Conservation (phyloP, 176 grass and related monocot species). For the sorghum (Sorghum bicolor) region Sorghum_bicolor_NCBIv3 NC_012875.2:39649001-39649500, state of each 20-base stretch:
- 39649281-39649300: conserved; percentile 70
- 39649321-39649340: conserved; percentile 94
- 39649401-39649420: neutral
- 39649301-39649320: conserved; percentile 47
- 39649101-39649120: too few species aligned
- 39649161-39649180: neutral
- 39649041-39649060: too few species aligned
- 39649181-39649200: conserved; percentile 46
- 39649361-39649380: too few species aligned
- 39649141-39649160: too few species aligned
- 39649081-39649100: too few species aligned
- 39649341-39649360: too few species aligned
- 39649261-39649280: conserved; percentile 72
- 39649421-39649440: neutral
- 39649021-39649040: neutral
- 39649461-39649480: neutral
- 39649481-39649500: neutral
- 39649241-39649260: conserved; percentile 41
- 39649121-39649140: too few species aligned
- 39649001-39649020: neutral
- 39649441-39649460: neutral
- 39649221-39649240: conserved; percentile 64
- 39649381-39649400: too few species aligned
- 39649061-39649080: neutral
- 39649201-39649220: conserved; percentile 89